Evolutionary conservation across 805 yeast species (phyloP), one percentile per base, ranked within the genome.

Genomic region (Pichia rugopelliculosa): DNA sequence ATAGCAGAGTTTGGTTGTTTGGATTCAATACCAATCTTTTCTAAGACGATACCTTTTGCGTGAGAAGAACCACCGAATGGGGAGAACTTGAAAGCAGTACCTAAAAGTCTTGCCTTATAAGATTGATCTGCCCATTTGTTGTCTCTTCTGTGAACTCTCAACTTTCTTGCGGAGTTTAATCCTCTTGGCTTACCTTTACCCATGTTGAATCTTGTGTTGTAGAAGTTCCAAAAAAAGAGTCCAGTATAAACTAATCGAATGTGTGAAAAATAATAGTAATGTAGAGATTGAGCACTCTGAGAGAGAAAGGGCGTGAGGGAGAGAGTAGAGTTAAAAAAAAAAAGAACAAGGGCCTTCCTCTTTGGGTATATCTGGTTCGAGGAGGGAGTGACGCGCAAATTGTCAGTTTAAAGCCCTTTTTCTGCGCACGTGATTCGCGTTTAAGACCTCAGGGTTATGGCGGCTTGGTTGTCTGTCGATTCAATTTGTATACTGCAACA

Each of bases 111-210:
- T 77, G 96, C 79, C 85, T 95, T 95, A 82, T 89, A 95, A 69
- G 88, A 77, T 75, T 84, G 84, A 76, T 93, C 99, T 67, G 99
- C 97, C 99, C 99, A 93, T 82, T 96, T 93, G 89, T 93, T 93
- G 86, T 90, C 90, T 78, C 98, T 91, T 79, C 99, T 90, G 90
- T 87, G 95, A 76, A 84, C 89, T 85, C 99, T 90, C 78, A 93
- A 87, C 84, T 93, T 93, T 86, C 99, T 88, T 73, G 99, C 99
- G 74, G 99, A 85, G 88, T 93, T 91, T 76, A 93, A 80, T 75
- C 99, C 99, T 87, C 99, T 88, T 84, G 99, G 99, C 81, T 90
- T 90, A 79, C 96, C 97, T 79, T 86, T 89, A 82, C 97, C 97
- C 98, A 91, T 91, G 71, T 73, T 87, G 75, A 58, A 40, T 30